Evolutionary conservation across 2,329 filamentous ascomycete species (phyloP).

Genomic region (Trematosphaeria pertusa): DNA sequence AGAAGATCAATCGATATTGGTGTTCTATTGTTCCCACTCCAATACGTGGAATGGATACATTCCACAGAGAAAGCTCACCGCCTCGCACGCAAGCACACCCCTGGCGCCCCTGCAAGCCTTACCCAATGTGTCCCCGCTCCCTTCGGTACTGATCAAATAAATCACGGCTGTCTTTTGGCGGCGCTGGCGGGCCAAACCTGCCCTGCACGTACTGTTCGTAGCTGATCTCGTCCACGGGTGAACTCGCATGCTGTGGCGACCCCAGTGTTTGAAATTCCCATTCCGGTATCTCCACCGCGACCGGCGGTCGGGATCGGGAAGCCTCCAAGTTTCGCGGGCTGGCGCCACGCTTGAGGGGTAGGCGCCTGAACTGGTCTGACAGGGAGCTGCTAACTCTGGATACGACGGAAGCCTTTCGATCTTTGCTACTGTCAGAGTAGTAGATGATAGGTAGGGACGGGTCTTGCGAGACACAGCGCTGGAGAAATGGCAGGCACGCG

Average conservation of each 20-base stretch:
- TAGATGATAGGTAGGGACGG: constrained; percentile 13
- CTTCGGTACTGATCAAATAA: constrained; percentile 25
- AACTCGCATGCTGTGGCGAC: constrained; percentile 5
- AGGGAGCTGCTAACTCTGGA: constrained; percentile 24
- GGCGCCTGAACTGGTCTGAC: constrained; percentile 13
- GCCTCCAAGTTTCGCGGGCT: constrained; percentile 15
- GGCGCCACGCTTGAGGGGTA: constrained; percentile 11
- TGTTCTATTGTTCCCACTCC: no score
- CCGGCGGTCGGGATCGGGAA: constrained; percentile 12
- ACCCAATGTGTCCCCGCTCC: constrained; percentile 11
- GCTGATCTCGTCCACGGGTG: constrained; percentile 14
- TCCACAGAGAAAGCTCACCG: no score
- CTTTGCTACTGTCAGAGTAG: constrained; percentile 8
- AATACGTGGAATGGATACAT: no score
- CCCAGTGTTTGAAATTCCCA: constrained; percentile 24
- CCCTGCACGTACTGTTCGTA: constrained; percentile 28
- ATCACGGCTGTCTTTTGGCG: constrained; percentile 25
- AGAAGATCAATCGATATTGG: no score
- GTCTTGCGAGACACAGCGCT: constrained; percentile 19
- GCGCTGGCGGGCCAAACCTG: constrained; percentile 25
- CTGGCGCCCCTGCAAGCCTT: background rate
- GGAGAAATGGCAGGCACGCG: constrained; percentile 32
- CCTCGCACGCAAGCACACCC: background rate
- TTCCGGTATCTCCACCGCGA: constrained; percentile 20
- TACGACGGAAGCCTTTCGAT: constrained; percentile 19